Evolutionary conservation across 108 stramenopile species (phyloP), one percentile per base, ranked within the genome.

Genomic region (Cyclotella choctawhatcheeana): DNA sequence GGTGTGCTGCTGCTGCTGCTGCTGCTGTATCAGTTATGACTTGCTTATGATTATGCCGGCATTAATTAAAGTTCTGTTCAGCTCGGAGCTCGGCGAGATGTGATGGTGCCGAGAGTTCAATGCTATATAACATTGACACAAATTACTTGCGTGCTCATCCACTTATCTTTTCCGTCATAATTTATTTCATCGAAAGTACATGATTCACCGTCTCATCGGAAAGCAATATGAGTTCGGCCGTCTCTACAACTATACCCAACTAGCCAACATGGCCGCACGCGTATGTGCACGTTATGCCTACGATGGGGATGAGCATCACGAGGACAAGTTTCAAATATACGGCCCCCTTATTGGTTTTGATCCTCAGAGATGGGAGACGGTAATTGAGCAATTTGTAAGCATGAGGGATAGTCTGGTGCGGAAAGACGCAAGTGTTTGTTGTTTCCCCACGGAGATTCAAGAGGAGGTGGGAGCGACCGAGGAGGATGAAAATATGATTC

Each of bases 201-300:
- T 81, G 73, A 58, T 74, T 13, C 18, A 25, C 10, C 37, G 80
- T 29, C 69, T 81, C 25, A 70, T 81, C 44, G 69, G 73, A 35
- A 35, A 70, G 7, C 73, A 81, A 58, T 81, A 64, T 52, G 53
- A 61, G 17, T 81, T 47, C 33, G 79, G 79, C 31, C 72, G 79
- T 31, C 59, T 81, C 3, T 81, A 64, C 56, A 81, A 81, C 53
- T 66, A 59, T 31, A 81, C 67, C 18, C 40, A 27, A 25, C 48
- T 68, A 21, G 79, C 79, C 33, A 81, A 74, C 53, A 51, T 69
- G 5, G 44, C 63, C 30, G 61, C 62, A 21, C 72, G 72, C 29
- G 59, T 81, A 2, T 69, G 68, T 43, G 73, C 52, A n/a, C 79
- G 79, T 35, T 32, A 69, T 32, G 67, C 79, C 0, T 81, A 81